Conservation (phyloP, 306 rosid species). For the Cajanus cajan region DNA sequence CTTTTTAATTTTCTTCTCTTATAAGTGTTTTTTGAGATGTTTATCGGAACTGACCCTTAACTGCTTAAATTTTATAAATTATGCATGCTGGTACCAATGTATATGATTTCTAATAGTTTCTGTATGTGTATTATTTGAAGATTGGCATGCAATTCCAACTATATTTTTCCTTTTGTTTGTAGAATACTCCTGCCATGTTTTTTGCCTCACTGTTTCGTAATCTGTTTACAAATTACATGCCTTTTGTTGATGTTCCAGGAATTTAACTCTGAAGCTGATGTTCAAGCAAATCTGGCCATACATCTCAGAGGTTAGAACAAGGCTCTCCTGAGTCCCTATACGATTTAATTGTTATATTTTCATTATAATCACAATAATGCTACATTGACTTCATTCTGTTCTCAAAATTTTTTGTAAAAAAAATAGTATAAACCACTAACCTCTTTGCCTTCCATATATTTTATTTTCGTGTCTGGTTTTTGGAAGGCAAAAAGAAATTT, state of each 20-base stretch:
- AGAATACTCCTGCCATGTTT: not conserved
- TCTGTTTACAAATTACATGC: not conserved
- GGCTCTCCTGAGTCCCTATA: slow-evolving; percentile 1
- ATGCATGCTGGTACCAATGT: not conserved
- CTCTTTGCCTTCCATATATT: not conserved
- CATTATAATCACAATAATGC: not conserved
- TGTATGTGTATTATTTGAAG: not conserved
- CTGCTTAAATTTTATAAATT: not conserved
- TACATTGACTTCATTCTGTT: not conserved
- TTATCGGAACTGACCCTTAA: not conserved
- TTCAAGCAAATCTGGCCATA: slow-evolving; percentile 66
- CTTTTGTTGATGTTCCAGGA: slow-evolving; percentile 49
- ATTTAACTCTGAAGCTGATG: slow-evolving; percentile 74
- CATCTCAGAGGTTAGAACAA: slow-evolving; percentile 56
- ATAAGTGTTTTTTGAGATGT: not conserved
- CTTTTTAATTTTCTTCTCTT: not conserved
- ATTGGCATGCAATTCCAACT: not conserved
- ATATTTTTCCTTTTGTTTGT: not conserved
- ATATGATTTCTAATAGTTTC: not conserved
- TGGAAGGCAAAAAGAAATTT: not conserved
- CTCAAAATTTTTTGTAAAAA: no score
- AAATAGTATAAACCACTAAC: not conserved
- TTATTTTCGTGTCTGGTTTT: not conserved
- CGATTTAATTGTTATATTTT: not conserved
- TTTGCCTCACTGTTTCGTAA: not conserved